Conservation (phyloP, 345 rosid genomes). For the Pelargonium nanum region DNA sequence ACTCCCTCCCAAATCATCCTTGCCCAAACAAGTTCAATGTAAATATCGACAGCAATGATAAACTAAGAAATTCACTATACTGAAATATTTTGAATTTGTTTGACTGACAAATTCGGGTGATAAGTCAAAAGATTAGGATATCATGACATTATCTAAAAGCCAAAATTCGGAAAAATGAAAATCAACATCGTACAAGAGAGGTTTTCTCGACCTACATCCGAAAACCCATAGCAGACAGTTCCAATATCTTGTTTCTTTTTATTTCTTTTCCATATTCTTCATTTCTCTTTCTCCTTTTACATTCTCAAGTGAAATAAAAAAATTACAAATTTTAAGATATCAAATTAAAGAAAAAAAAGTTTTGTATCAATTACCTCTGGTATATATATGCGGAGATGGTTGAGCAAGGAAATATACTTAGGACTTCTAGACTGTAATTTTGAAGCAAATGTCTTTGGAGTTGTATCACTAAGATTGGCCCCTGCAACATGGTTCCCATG, state of each 20-base stretch:
- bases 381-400: slow-evolving; percentile 89
- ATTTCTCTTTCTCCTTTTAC: neutral
- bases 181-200: neutral
- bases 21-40: too few relatives aligned
- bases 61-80: too few relatives aligned
- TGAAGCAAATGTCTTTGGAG: slow-evolving; percentile 89
- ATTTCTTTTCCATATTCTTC: neutral
- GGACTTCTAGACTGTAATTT: slow-evolving; percentile 94
- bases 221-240: neutral
- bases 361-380: slow-evolving; percentile 63
- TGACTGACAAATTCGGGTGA: too few relatives aligned
- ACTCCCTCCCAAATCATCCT: too few relatives aligned
- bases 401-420: slow-evolving; percentile 91
- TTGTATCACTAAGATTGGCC: slow-evolving; percentile 65
- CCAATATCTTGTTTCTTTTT: neutral
- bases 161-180: neutral
- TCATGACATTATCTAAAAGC: too few relatives aligned
- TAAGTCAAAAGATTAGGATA: too few relatives aligned
- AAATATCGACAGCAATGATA: too few relatives aligned
- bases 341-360: neutral
- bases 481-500: slow-evolving; percentile 90
- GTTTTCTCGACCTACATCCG: neutral
- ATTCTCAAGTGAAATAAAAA: too few relatives aligned
- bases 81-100: too few relatives aligned
- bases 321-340: neutral